phyloP scores from a whole-genome alignment of 371 early-diverging fungal genomes.

The Batkoa obscura region DNA sequence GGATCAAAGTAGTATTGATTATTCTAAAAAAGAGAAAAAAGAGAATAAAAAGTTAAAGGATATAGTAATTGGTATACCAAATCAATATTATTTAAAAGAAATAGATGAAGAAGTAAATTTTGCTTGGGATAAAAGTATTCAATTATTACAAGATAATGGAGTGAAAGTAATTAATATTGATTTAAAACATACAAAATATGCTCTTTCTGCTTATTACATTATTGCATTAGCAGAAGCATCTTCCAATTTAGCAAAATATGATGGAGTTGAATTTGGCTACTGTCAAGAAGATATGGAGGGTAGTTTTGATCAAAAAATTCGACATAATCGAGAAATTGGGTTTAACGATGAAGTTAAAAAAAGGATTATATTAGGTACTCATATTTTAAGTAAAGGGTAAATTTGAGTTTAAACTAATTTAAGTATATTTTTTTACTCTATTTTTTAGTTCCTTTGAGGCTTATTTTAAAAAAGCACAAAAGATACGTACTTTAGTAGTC shows the following conservation, averaged over 20 bases:
- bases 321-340: constrained; percentile 36
- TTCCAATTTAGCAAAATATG: constrained; percentile 73
- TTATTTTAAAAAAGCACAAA: constrained; percentile 64
- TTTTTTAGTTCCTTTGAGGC: constrained; percentile 38
- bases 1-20: constrained; percentile 34
- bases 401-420: neutral
- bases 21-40: constrained; percentile 25
- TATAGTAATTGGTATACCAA: neutral
- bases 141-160: constrained; percentile 28
- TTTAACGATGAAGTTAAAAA: constrained; percentile 70
- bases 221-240: constrained; percentile 82
- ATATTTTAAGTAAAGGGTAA: constrained; percentile 57
- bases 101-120: constrained; percentile 24
- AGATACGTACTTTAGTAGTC: constrained; percentile 55
- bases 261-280: constrained; percentile 39
- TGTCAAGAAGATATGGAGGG: too few relatives aligned
- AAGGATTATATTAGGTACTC: constrained; percentile 69
- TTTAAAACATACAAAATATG: constrained; percentile 42
- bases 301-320: constrained; percentile 24
- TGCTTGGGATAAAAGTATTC: constrained; percentile 42
- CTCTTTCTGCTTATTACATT: constrained; percentile 73
- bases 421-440: constrained; percentile 29
- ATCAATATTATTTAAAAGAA: constrained; percentile 52
- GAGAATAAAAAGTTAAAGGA: neutral
- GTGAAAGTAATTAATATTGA: constrained; percentile 48